Evolutionary conservation across 1,284 basidiomycete genomes (phyloP), one percentile per base, ranked within the genome.

Genomic region (Spongiforma sp.): DNA sequence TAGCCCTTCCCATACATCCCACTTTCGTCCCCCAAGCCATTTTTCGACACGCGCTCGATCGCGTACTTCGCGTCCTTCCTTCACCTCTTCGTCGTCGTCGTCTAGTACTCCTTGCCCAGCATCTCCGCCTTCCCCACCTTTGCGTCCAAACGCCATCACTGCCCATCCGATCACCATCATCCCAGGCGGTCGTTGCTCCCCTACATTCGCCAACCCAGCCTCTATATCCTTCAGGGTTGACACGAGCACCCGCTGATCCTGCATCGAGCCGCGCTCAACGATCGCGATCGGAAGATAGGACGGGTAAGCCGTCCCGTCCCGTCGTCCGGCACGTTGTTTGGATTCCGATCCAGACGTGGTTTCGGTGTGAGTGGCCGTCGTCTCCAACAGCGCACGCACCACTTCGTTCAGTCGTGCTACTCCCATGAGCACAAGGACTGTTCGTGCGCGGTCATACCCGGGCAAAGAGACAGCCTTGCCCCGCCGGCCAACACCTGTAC

Each of bases 101-200:
- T 71, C 84, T 3, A 72, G 65, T 0, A 73, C 17, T 6, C 71
- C 73, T 7, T 71, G 67, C 85, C 84, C 65, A 88, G 76, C 41
- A 88, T 82, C 21, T 70, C 76, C 60, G 84, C 80, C 71, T 87
- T 86, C 8, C 84, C 90, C 62, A 72, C 71, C 1, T 79, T 82
- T 82, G 17, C 69, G 58, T 26, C 85, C 85, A 56, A 93, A 75
- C 26, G 87, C 85, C 65, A 89, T 71, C 14, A 90, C 88, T n/a
- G 91, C 85, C 96, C 96, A 99, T 1, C 97, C 96, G 65, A 99
- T 86, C 30, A 98, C 84, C 73, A 99, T 92, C 93, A 99, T 96
- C 3, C 95, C 96, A 0, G 97, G 97, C 9, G 96, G 96, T 32
- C 96, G 81, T 76, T 98, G 95, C 70, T 96, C 93, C 7, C 94